A percentile compares a stretch with the other conserved stretches of the same genome.
These are phyloP conservation scores for Fraxinus angustifolia DNA, from an alignment of 305 asterid species.

Conservation along the genomic window DNA sequence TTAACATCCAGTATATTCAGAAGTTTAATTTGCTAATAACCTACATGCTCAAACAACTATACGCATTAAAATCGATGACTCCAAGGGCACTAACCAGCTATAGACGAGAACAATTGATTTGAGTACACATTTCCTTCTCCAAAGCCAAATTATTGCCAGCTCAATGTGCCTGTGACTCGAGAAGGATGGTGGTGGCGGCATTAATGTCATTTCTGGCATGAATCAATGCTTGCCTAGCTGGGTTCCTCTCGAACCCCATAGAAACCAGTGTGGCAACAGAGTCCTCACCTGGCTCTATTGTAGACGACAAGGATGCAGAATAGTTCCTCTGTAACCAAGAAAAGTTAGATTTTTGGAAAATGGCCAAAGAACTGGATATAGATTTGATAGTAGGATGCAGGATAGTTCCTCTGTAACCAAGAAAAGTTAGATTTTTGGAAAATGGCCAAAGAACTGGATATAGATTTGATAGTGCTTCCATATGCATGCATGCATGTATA, in stretches of 20 bases:
- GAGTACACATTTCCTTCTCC: not conserved
- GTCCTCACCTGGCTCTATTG: conserved; percentile 76
- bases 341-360: not conserved
- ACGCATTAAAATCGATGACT: conserved; percentile 3
- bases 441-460: not conserved
- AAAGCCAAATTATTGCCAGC: not conserved
- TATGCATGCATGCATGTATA: not conserved
- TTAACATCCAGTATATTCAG: not conserved
- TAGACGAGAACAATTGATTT: not conserved
- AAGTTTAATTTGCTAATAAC: conserved; percentile 15
- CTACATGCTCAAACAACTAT: conserved; percentile 1
- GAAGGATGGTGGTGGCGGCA: conserved; percentile 88
- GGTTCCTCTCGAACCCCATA: conserved; percentile 89
- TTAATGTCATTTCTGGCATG: conserved; percentile 80
- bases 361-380: not conserved
- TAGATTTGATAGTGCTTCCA: not conserved
- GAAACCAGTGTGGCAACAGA: conserved; percentile 67
- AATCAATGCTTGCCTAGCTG: conserved; percentile 88
- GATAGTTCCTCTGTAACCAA: conserved; percentile 52
- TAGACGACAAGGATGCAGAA: conserved; percentile 45
- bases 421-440: not conserved
- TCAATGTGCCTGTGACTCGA: conserved; percentile 66
- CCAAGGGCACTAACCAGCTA: not conserved
- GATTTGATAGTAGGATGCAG: conserved; percentile 25
- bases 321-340: conserved; percentile 48